Conservation (phyloP, 495 filamentous ascomycete species). For the Podospora pseudoanserina region DNA sequence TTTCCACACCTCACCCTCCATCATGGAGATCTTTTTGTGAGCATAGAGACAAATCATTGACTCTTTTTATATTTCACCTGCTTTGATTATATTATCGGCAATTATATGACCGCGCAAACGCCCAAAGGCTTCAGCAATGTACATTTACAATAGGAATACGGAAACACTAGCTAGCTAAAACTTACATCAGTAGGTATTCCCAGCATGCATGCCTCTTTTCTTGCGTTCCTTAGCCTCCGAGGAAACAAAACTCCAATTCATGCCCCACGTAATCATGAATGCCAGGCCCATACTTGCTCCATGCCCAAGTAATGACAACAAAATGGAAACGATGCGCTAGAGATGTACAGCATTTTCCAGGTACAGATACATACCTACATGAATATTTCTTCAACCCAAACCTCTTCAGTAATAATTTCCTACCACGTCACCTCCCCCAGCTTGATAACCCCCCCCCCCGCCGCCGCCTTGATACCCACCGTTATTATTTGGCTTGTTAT, state of each 20-base stretch:
- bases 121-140: background rate
- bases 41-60: too few species aligned
- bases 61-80: background rate
- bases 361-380: background rate
- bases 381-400: background rate
- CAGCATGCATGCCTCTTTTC: background rate
- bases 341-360: background rate
- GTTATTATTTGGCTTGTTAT: background rate
- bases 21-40: too few species aligned
- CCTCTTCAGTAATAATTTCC: constrained; percentile 1
- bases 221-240: background rate
- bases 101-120: background rate
- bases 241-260: background rate
- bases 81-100: background rate
- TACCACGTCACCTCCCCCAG: constrained; percentile 12
- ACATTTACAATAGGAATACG: background rate
- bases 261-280: background rate
- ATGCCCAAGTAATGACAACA: background rate
- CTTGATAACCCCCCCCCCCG: background rate
- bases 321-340: background rate
- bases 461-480: background rate
- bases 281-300: background rate
- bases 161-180: background rate
- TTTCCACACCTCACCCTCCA: background rate
- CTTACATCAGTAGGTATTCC: background rate